Conservation (phyloP, 352 stramenopile species). For the Pseudoperonospora humuli region DNA sequence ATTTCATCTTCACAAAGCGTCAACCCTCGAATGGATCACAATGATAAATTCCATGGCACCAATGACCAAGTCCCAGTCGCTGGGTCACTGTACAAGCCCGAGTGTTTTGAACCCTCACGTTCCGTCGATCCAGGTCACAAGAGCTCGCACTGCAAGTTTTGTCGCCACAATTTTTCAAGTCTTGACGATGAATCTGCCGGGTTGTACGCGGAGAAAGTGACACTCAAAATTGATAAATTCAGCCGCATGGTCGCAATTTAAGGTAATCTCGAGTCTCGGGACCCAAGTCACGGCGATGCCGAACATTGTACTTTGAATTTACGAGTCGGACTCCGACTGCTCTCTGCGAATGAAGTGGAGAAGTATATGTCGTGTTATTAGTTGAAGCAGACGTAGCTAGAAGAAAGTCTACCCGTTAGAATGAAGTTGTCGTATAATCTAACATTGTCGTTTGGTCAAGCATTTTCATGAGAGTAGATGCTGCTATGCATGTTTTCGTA, state of each 20-base stretch:
- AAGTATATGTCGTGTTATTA: not conserved
- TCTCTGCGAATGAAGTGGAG: conserved; percentile 5
- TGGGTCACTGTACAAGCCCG: conserved; percentile 1
- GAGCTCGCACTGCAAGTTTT: conserved; percentile 17
- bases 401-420: too few relatives aligned
- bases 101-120: conserved; percentile 12
- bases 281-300: too few relatives aligned
- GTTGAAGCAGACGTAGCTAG: not conserved
- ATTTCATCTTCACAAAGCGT: conserved; percentile 4
- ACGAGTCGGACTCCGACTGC: not conserved
- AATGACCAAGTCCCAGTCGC: conserved; percentile 1
- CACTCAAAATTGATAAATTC: conserved; percentile 14
- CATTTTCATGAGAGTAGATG: too few relatives aligned
- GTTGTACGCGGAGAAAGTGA: conserved; percentile 15
- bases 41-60: not conserved
- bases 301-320: not conserved
- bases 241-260: conserved; percentile 13
- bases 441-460: too few relatives aligned
- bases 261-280: not conserved
- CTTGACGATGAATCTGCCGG: conserved; percentile 4
- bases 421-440: too few relatives aligned
- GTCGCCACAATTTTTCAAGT: conserved; percentile 19
- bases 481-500: too few relatives aligned
- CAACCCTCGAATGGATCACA: not conserved
- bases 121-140: conserved; percentile 12